Conservation (phyloP, 768 basidiomycete genomes). For the Kwoniella dendrophila region DNA sequence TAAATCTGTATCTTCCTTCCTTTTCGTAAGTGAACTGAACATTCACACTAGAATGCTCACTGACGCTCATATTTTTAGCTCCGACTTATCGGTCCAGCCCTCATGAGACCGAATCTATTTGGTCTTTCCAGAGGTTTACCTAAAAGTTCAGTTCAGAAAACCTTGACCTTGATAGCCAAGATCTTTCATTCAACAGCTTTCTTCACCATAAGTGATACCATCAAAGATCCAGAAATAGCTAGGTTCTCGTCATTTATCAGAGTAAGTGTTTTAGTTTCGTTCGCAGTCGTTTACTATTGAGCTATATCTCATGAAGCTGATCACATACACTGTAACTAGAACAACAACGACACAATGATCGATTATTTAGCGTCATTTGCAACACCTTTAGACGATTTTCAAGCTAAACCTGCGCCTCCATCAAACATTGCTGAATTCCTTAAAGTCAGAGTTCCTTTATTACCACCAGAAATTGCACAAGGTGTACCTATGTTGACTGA, state of each 20-base stretch:
- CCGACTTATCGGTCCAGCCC: conserved; percentile 34
- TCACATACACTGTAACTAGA: conserved; percentile 12
- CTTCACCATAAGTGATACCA: conserved; percentile 20
- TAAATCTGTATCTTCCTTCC: conserved; percentile 32
- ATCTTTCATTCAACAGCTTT: conserved; percentile 32
- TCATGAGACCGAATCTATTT: conserved; percentile 39
- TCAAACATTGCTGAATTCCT: conserved; percentile 18
- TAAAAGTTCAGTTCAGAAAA: conserved; percentile 16
- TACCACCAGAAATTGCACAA: background rate
- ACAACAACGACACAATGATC: conserved; percentile 23
- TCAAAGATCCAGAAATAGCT: conserved; percentile 20
- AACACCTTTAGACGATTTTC: conserved; percentile 4
- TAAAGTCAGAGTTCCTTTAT: background rate
- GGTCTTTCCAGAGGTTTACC: conserved; percentile 26
- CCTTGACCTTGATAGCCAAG: conserved; percentile 30
- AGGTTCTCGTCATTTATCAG: conserved; percentile 18
- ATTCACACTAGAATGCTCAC: too few species aligned
- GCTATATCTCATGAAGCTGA: too few species aligned
- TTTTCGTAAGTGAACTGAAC: conserved; percentile 24
- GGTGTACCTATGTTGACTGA: conserved; percentile 19
- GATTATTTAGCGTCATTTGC: conserved; percentile 27
- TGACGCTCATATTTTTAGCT: too few species aligned
- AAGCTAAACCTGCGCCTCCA: conserved; percentile 1
- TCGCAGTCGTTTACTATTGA: too few species aligned
- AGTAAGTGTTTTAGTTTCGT: conserved; percentile 9